Conservation (phyloP, 805 yeast genomes). For the Lipomyces orientalis region DNA sequence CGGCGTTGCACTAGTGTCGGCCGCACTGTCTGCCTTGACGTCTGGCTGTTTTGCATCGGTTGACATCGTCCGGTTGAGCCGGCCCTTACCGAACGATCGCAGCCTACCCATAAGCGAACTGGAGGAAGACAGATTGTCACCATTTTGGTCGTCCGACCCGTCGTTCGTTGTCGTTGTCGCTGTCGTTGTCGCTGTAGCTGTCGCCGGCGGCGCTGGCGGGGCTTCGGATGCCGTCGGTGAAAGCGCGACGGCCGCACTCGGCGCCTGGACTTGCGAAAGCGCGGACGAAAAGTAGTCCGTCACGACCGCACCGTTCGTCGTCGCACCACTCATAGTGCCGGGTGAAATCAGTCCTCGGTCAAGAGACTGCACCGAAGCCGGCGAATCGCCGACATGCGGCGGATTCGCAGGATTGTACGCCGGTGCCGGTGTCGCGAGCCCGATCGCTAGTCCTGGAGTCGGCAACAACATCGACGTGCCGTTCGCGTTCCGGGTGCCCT, state of each 20-base stretch:
- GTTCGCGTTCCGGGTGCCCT: slow-evolving; percentile 11
- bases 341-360: slow-evolving; percentile 12
- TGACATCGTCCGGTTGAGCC: slow-evolving; percentile 26
- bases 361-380: background rate
- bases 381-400: slow-evolving; percentile 13
- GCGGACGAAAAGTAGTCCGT: slow-evolving; percentile 38
- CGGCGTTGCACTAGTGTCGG: slow-evolving; percentile 31
- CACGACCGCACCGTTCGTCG: slow-evolving; percentile 12
- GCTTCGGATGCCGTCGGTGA: slow-evolving; percentile 17
- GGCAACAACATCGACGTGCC: slow-evolving; percentile 16
- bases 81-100: slow-evolving; percentile 44
- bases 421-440: slow-evolving; percentile 40
- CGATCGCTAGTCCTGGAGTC: slow-evolving; percentile 35
- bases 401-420: slow-evolving; percentile 31
- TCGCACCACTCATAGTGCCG: background rate
- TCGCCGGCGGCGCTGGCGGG: slow-evolving; percentile 18
- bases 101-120: slow-evolving; percentile 44
- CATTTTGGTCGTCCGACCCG: slow-evolving; percentile 11
- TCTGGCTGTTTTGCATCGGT: slow-evolving; percentile 14
- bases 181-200: background rate
- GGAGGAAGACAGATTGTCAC: slow-evolving; percentile 22
- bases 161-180: background rate
- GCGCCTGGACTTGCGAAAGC: slow-evolving; percentile 19
- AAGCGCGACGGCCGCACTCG: slow-evolving; percentile 14
- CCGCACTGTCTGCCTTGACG: slow-evolving; percentile 5